Evolutionary conservation across 176 grass and related monocot genomes (phyloP), one percentile per base, ranked within the genome.

Genomic region (Cenchrus purpureus): DNA sequence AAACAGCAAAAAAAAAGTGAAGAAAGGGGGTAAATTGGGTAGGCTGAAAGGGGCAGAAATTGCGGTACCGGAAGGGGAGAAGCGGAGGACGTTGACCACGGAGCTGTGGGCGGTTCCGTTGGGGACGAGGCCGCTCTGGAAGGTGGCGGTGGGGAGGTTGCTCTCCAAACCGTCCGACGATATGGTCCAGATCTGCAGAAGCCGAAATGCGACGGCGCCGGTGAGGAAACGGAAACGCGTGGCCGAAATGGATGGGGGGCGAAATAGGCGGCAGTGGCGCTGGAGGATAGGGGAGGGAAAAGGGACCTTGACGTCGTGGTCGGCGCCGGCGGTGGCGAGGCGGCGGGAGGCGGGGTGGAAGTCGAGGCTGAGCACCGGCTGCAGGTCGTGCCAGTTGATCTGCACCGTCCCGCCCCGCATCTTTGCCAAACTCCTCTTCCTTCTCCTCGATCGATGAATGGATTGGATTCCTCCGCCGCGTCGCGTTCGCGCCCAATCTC

Each of bases 321-420:
- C 97, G 29, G 87, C 89, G 74, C 97, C 97, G 72, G 91, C 97
- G 29, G 97, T 99, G 84, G 93, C 97, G 88, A 99, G 97, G 87
- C 89, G 58, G 55, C 91, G 65, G 42, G 93, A 89, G 65, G 52
- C 68, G 45, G 97, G 88, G 81, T 99, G 93, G 86, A 99, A 99
- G 92, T 99, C 93, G 84, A 99, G 93, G 89, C 93, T 96, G 87
- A 99, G 93, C 71, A 99, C 97, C 10, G 93, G 97, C 82, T 96
- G 91, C 57, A 81, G 82, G 74, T 99, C 97, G 86, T 99, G 97
- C 97, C 97, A 99, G 86, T 91, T 96, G 90, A 99, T 94, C 88
- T 99, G 97, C 53, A 99, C 90, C 67, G 97, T 99, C 52, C 97
- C 97, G 86, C 97, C 97, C n/a, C 85, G 92, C 97, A 99, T 98